Conservation (phyloP, 352 stramenopile species). For the Lagenidium giganteum region DNA sequence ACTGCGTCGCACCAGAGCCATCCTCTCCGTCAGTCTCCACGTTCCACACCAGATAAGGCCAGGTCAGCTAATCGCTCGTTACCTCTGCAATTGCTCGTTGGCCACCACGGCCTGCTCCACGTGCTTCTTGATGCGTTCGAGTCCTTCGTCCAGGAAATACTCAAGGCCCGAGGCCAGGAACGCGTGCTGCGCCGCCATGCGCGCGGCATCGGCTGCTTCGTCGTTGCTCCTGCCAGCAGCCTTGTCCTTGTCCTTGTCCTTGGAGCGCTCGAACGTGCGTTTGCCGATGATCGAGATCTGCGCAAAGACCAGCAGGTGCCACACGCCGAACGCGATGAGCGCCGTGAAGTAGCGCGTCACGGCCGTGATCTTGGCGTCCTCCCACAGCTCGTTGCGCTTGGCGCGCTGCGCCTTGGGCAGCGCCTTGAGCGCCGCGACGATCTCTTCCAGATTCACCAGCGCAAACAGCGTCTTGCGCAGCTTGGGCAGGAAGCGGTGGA, state of each 20-base stretch:
- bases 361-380: constrained; percentile 64
- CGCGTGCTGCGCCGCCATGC: constrained; percentile 45
- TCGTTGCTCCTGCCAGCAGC: background rate
- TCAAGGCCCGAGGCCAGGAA: constrained; percentile 76
- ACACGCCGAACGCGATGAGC: constrained; percentile 67
- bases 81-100: constrained; percentile 52
- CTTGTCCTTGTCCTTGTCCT: constrained; percentile 7
- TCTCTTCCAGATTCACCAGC: constrained; percentile 58
- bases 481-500: constrained; percentile 67
- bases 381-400: constrained; percentile 61
- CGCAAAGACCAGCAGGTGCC: constrained; percentile 77
- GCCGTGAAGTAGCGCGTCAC: constrained; percentile 72
- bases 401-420: constrained; percentile 62
- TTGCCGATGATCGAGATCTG: constrained; percentile 77
- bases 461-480: constrained; percentile 57
- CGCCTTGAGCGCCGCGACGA: constrained; percentile 70
- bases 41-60: background rate
- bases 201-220: constrained; percentile 19
- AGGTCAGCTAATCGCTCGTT: too few relatives aligned
- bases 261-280: constrained; percentile 64
- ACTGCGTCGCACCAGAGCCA: constrained; percentile 3
- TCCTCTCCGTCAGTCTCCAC: too few relatives aligned
- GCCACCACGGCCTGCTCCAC: constrained; percentile 46
- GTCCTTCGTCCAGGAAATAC: constrained; percentile 70
- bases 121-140: constrained; percentile 52